Percentiles rank a stretch among this genome's conserved stretches.
Conservation (phyloP, 192 early-diverging fungal genomes). For the Backusella macrospora region DNA sequence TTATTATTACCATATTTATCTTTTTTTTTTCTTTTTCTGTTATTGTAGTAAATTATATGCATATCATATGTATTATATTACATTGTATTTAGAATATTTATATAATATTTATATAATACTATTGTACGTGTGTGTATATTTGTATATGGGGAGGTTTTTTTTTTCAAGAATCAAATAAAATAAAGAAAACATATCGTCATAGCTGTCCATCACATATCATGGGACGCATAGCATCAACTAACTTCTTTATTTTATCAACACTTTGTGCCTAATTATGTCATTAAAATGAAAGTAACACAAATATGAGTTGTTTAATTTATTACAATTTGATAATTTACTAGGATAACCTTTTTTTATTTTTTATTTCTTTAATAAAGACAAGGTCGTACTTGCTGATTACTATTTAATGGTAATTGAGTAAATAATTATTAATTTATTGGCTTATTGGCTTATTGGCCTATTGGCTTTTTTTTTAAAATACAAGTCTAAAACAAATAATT, state of each 20-base stretch:
- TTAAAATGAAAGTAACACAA: background rate
- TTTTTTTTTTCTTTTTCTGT: background rate
- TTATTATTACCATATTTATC: background rate
- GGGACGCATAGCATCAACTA: background rate
- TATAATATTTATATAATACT: too few species aligned
- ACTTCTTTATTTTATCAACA: constrained; percentile 12
- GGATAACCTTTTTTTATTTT: background rate
- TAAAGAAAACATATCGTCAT: constrained; percentile 14
- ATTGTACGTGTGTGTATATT: background rate
- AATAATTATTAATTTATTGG: background rate
- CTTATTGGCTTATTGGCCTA: background rate
- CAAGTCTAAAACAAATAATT: background rate
- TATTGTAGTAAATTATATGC: background rate
- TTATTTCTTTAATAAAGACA: background rate
- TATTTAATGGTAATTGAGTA: constrained; percentile 3
- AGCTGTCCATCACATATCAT: background rate
- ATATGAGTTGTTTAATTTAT: constrained; percentile 15
- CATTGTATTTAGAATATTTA: too few species aligned
- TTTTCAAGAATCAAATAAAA: background rate
- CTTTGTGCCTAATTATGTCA: background rate
- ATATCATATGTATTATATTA: too few species aligned
- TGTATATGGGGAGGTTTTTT: background rate
- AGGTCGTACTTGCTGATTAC: background rate
- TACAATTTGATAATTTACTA: constrained; percentile 2
- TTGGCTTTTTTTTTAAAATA: background rate